Base-by-base conservation (phyloP, 1,139 yeast species). In the Candida sojae region DNA sequence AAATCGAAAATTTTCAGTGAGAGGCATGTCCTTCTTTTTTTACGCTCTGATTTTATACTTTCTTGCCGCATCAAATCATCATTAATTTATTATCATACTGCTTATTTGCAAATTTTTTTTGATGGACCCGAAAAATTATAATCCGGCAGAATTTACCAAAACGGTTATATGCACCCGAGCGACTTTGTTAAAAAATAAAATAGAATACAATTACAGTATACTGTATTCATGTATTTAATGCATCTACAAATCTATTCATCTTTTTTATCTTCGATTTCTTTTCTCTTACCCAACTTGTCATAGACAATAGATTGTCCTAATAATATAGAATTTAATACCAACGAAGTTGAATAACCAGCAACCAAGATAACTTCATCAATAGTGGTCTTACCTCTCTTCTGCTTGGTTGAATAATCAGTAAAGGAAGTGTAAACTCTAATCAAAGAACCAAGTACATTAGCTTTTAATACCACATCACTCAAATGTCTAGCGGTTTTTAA, bases 371-470 rank as follows among this genome's bases (percentile, higher is more conserved):
- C 52, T 53, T 71, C 75, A 26, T 51, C 55, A 26, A 45, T 39
- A 10, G 54, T 53, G 25, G 45, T 43, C 43, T 50, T 53, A 36
- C 48, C 49, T 44, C 45, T 46, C 44, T 62, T 55, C 17, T 64
- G 61, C 44, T 63, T 57, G 38, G 62, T 58, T 13, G 62, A 56
- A 42, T 62, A 64, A 43, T 61, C 61, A 53, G 73, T 77, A 39
- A 77, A 47, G 1, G 86, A 79, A 34, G 88, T 83, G 59, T 78
- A 81, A 12, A 83, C 80, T 48, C 88, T 70, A 28, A 81, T 77
- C 32, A 77, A 63, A 3, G 85, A 73, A 0, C 88, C 88, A 10
- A 79, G 49, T 34, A 79, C 70, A 58, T 82, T 80, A 49, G 83
- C 85, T 45, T 76, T 70, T 37, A 83, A 78, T 8, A 86, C 77